Evolutionary conservation across 2,329 filamentous ascomycete genomes (phyloP).

Genomic region (Truncatella angustata): DNA sequence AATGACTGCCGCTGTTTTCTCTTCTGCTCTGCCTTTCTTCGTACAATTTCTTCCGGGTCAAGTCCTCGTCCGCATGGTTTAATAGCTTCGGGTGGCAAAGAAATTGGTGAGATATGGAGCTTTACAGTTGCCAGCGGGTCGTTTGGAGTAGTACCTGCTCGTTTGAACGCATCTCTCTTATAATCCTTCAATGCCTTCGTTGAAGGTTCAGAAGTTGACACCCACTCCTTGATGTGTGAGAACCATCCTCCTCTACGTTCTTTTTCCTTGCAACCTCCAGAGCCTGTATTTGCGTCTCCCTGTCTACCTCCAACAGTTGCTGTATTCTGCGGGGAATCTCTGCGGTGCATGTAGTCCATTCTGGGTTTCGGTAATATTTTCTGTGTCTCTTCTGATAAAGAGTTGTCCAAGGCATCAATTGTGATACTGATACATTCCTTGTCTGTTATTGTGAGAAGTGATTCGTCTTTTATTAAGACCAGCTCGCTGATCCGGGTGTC

Average conservation of each 20-base stretch:
- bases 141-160: constrained; percentile 40
- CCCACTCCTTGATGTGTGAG: constrained; percentile 45
- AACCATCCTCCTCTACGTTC: constrained; percentile 36
- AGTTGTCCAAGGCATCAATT: not conserved
- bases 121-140: constrained; percentile 44
- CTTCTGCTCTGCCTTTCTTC: constrained; percentile 30
- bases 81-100: constrained; percentile 43
- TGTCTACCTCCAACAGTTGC: constrained; percentile 6
- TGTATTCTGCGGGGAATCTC: constrained; percentile 8
- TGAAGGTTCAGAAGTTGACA: constrained; percentile 48
- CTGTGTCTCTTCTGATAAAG: not conserved
- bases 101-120: constrained; percentile 43
- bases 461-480: not conserved
- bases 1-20: constrained; percentile 1
- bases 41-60: constrained; percentile 43
- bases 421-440: constrained; percentile 3
- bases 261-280: constrained; percentile 24
- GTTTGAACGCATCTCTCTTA: constrained; percentile 40
- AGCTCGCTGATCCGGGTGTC: constrained; percentile 16
- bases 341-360: constrained; percentile 12
- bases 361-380: constrained; percentile 8
- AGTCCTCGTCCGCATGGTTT: constrained; percentile 41
- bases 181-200: constrained; percentile 46
- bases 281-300: constrained; percentile 12
- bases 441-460: not conserved